Base-by-base conservation (phyloP, 2,329 filamentous ascomycete species). In the Aspergillus pseudotamarii region DNA sequence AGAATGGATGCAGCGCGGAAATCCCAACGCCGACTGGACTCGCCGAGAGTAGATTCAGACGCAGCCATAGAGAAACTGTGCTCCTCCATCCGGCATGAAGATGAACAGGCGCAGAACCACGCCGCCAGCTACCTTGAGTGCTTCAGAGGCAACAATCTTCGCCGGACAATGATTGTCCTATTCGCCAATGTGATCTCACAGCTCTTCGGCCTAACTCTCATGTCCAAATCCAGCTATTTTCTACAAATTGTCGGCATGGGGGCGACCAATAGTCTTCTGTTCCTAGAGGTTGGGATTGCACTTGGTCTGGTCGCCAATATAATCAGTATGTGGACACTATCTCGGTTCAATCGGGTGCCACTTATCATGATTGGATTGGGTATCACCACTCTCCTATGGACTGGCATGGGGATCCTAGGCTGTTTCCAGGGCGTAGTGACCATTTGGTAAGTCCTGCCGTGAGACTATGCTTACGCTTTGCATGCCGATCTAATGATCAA, bases 1-100 rank as follows among this genome's bases (percentile, higher is more conserved):
- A 71, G 72, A 6, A 70, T 79, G 12, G 73, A 74, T 0, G 70
- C 82, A 71, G 83, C 63, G 73, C 59, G 66, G 0, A 54, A 75
- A 62, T 79, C 83, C 16, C 82, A 86, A 69, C 78, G 77, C 57
- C 81, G 83, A 54, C 81, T 88, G 57, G 81, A 85, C 64, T 79
- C 81, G 0, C 60, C 71, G 0, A 74, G 73, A 5, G 70, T 73
- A 1, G 76, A 81, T 38, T 78, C 80, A 0, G 68, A 70, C 10
- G 67, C 68, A 2, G 63, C 73, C 9, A 55, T 81, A 9, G 71
- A 72, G 9, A 71, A 72, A 16, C 64, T 78, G 38, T 73, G 84
- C 8, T 69, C 75, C 11, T 77, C 80, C 23, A 81, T 87, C 61
- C 78, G 81, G 65, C 75, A 79, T n/a, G 84, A 85, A 60, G 78